Conservation (phyloP, 495 filamentous ascomycete species). For the Cryomyces minteri region DNA sequence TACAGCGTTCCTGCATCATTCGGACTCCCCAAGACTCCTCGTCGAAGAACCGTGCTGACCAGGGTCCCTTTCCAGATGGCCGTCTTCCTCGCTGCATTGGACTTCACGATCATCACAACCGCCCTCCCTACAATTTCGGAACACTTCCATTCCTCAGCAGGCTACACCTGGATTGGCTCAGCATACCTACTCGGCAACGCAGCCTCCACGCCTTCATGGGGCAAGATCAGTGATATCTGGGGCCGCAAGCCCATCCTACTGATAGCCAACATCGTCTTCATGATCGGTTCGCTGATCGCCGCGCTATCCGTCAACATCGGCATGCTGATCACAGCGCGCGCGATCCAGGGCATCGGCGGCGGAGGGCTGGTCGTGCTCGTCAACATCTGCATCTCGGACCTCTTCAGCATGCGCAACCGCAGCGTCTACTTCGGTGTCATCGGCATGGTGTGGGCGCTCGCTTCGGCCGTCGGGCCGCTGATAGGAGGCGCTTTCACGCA, state of each 20-base stretch:
- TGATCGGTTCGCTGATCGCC: conserved; percentile 55
- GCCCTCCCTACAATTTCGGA: conserved; percentile 29
- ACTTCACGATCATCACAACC: conserved; percentile 30
- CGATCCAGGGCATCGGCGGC: conserved; percentile 69
- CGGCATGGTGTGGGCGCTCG: conserved; percentile 24
- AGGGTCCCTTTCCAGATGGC: too few species aligned
- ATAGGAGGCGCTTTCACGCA: conserved; percentile 23
- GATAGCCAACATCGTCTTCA: conserved; percentile 52
- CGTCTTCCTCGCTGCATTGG: conserved; percentile 22
- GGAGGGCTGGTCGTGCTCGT: conserved; percentile 66
- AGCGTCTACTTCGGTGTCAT: conserved; percentile 24
- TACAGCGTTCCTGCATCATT: neutral
- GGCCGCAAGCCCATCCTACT: conserved; percentile 69
- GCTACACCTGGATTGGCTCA: conserved; percentile 35
- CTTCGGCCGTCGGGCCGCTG: conserved; percentile 21
- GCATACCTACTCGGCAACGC: conserved; percentile 43
- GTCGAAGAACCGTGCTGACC: neutral
- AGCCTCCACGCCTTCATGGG: conserved; percentile 56
- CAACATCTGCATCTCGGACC: conserved; percentile 61
- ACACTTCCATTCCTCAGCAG: conserved; percentile 25
- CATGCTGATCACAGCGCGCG: conserved; percentile 59
- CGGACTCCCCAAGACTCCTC: neutral
- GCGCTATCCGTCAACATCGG: conserved; percentile 46
- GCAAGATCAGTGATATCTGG: conserved; percentile 75
- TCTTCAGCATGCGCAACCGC: too few species aligned